Base-by-base conservation (phyloP, 441 rosid genomes). In the Populus hybrid region DNA sequence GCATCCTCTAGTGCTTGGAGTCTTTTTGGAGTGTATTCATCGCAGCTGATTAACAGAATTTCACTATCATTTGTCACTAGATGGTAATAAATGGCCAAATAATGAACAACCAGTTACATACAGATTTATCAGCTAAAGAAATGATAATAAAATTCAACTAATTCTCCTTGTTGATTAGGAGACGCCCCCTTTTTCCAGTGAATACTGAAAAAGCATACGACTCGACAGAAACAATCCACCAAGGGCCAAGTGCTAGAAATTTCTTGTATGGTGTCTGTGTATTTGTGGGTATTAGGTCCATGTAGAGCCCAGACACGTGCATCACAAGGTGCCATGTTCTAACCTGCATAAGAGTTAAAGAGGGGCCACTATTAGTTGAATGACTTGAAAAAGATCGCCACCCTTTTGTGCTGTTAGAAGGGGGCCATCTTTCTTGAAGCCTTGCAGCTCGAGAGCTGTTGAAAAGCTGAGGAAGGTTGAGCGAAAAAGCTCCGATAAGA, bases 401-500 rank as follows among this genome's bases (percentile, higher is more conserved):
- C 40, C 75, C 75, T 28, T 72, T 30, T 73, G 9, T n/a, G 76
- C 76, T 61, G 65, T 40, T 46, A 50, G 6, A 72, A 10, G 34
- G 61, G 61, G 3, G 9, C 61, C 61, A 54, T 30, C 61, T 54
- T 54, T 54, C 61, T 54, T 16, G 61, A 54, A 54, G 61, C 61
- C 61, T 54, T 54, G 61, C 61, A 18, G 61, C 61, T 6, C 6
- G 61, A 54, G 61, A 54, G 61, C 2, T 54, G 21, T 54, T 18
- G 61, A 30, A 54, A 50, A 54, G 54, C 54, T 42, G 54, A 12
- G 5, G 54, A 42, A 42, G 54, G 21, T 18, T 54, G 61, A 54
- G 6, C 61, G 61, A 18, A 18, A 54, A 5, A 54, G 61, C 61
- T 54, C 61, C 7, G 21, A 7, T 54, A 20, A 57, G 63, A 57